These are phyloP conservation scores for Talaromyces marneffei DNA, from an alignment of 2,329 filamentous ascomycete species.

Conservation along the genomic window DNA sequence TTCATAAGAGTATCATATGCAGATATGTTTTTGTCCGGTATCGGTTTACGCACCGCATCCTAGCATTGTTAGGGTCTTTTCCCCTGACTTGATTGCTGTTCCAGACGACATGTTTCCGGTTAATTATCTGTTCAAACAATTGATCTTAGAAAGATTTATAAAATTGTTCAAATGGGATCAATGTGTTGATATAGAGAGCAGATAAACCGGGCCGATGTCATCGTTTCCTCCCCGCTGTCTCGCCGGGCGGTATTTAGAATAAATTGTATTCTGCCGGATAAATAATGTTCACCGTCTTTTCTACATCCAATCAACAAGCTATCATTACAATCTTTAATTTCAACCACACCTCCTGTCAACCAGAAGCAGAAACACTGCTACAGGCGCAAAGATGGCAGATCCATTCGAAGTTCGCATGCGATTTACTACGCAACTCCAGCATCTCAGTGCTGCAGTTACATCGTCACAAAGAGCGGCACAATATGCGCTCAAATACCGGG, in stretches of 20 bases:
- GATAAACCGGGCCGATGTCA: neutral
- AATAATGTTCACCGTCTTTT: constrained; percentile 18
- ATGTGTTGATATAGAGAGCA: neutral
- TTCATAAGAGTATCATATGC: neutral
- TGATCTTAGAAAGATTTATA: neutral
- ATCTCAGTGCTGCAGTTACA: constrained; percentile 82
- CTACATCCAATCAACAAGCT: constrained; percentile 26
- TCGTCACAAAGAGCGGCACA: constrained; percentile 88
- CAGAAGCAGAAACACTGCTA: constrained; percentile 22
- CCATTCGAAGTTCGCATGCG: constrained; percentile 98
- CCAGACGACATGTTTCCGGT: constrained; percentile 9
- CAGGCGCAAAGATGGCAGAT: constrained; percentile 58
- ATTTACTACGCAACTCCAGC: constrained; percentile 84
- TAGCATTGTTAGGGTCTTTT: constrained; percentile 67
- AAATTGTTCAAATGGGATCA: neutral
- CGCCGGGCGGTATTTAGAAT: constrained; percentile 11
- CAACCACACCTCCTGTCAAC: neutral
- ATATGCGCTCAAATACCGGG: constrained; percentile 88
- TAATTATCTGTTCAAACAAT: neutral
- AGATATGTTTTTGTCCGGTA: neutral
- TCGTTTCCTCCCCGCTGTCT: neutral
- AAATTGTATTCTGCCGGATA: constrained; percentile 21
- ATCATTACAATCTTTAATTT: neutral
- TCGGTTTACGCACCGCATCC: constrained; percentile 62
- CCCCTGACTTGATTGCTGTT: constrained; percentile 30